A percentile compares a stretch with the other conserved stretches of the same genome.
These are phyloP conservation scores for Ambrosia trifida DNA, from an alignment of 129 eudicot genomes.

Conservation along the genomic window DNA sequence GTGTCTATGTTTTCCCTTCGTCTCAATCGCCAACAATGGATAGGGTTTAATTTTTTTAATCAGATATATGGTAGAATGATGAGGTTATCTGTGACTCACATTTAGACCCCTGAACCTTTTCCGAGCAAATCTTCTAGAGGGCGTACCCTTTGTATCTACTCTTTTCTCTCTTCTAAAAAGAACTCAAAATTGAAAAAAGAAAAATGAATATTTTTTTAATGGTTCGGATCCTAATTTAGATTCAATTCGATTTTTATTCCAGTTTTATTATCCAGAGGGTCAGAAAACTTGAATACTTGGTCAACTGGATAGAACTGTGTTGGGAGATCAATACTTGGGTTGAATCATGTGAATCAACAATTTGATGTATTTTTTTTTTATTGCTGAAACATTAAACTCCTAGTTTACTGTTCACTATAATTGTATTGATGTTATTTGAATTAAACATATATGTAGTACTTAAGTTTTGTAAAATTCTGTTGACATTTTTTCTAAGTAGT, in stretches of 20 bases:
- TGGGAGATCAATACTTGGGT: neutral
- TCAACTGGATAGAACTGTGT: neutral
- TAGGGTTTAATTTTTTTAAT: neutral
- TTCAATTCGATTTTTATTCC: neutral
- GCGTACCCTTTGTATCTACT: too few species aligned
- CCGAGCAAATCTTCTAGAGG: too few species aligned
- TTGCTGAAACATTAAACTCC: neutral
- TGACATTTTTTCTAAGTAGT: conserved; percentile 1
- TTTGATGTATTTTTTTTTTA: neutral
- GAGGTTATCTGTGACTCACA: neutral
- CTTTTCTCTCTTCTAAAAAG: too few species aligned
- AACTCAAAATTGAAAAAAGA: too few species aligned
- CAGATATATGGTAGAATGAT: neutral
- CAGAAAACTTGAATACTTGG: neutral
- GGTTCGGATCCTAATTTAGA: neutral
- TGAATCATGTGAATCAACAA: neutral
- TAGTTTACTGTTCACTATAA: too few species aligned
- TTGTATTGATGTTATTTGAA: neutral
- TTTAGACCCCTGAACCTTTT: neutral
- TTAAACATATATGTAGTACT: neutral
- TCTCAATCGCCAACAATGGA: neutral
- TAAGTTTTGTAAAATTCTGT: neutral
- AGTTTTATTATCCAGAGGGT: neutral
- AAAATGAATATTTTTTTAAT: neutral
- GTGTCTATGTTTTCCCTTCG: neutral